Evolutionary conservation across 1,139 yeast genomes (phyloP), one percentile per base, ranked within the genome.

Genomic region (Nadsonia starkeyi-henricii): DNA sequence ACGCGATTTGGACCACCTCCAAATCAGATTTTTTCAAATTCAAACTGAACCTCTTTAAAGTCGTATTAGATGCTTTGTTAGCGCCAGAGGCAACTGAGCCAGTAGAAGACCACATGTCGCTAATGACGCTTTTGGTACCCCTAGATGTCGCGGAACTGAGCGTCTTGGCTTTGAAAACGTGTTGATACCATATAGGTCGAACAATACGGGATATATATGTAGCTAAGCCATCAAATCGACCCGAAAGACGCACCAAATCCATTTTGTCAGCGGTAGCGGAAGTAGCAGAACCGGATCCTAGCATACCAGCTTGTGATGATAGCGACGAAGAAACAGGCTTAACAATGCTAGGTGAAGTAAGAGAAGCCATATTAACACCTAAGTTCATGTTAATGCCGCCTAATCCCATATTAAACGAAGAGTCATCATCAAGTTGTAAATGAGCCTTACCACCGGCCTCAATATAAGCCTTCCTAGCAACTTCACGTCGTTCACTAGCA

Each of bases 151-250:
- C 23, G 42, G 61, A 59, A 39, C 57, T 58, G 46, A 76, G 15
- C 3, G 39, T 9, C 17, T 33, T 33, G 17, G 39, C 62, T 9
- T 70, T 70, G 58, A 89, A 85, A 2, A 88, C 84, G 48, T 78
- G 79, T 36, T 69, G 70, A 49, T 74, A 74, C 99, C 99, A 93
- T 48, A 78, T 70, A 36, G 80, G 81, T 54, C 93, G 74, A 56
- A 91, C 77, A 20, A 88, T 66, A 58, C 98, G 76, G 1, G 95
- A 75, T 39, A 88, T 68, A 52, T 89, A 75, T 44, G 88, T 73
- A 19, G 93, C 81, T n/a, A 88, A 76, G 47, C 96, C 97, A 63
- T 86, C 91, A 58, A 89, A 88, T 55, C 96, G 72, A 56, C 95
- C 95, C 66, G 96, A 85, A 54, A 91, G 72, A 37, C 85, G 77